These are phyloP conservation scores for Geosmithia putterillii DNA, from an alignment of 2,329 filamentous ascomycete species.

Conservation along the genomic window DNA sequence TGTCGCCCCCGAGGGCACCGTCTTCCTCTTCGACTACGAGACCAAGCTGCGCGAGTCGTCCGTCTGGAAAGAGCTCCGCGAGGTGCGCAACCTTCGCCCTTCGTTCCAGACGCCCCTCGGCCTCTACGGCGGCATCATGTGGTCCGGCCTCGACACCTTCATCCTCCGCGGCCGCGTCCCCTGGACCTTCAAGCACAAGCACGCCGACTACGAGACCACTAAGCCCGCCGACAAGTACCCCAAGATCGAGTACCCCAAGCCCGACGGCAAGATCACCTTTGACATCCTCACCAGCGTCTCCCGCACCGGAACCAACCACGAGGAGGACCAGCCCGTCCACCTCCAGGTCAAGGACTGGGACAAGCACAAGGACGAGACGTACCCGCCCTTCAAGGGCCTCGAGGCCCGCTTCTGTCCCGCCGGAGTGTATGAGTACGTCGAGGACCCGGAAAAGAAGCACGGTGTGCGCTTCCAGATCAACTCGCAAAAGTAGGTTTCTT, in stretches of 20 bases:
- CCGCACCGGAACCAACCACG: constrained; percentile 93
- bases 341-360: constrained; percentile 94
- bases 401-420: constrained; percentile 97
- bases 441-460: constrained; percentile 74
- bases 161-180: constrained; percentile 74
- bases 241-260: constrained; percentile 95
- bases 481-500: constrained; percentile 71
- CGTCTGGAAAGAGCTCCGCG: constrained; percentile 89
- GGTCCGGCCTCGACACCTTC: constrained; percentile 87
- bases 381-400: constrained; percentile 78
- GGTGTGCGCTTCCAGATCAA: constrained; percentile 98
- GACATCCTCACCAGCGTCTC: constrained; percentile 94
- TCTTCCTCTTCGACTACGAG: constrained; percentile 94
- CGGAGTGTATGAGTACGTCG: constrained; percentile 95
- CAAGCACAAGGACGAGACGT: constrained; percentile 70
- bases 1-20: constrained; percentile 57
- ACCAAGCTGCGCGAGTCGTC: constrained; percentile 71
- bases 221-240: constrained; percentile 65
- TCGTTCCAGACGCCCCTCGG: constrained; percentile 85
- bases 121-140: constrained; percentile 78
- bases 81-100: constrained; percentile 95
- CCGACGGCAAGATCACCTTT: constrained; percentile 88
- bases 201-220: constrained; percentile 66
- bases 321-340: constrained; percentile 96
- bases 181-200: constrained; percentile 84